Conservation (phyloP, 2,329 filamentous ascomycete genomes). For the Rutstroemia sydowiana region DNA sequence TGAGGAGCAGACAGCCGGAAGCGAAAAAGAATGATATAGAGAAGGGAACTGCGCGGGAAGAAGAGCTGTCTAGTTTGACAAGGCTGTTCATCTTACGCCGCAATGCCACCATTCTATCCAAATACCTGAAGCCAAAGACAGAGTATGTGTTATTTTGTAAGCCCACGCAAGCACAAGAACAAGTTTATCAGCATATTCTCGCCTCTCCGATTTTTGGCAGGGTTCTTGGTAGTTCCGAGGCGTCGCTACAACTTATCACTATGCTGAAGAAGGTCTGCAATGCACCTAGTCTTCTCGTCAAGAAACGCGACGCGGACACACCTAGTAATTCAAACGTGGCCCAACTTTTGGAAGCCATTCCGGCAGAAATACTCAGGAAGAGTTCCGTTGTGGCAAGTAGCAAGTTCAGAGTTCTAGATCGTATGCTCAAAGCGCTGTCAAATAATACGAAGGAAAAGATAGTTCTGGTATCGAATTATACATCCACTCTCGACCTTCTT, state of each 20-base stretch:
- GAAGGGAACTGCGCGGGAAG: conserved; percentile 75
- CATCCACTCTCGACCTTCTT: conserved; percentile 90
- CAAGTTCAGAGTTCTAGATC: conserved; percentile 96
- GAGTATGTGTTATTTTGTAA: conserved; percentile 99
- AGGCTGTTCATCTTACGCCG: conserved; percentile 98
- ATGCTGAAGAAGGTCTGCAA: conserved; percentile 98
- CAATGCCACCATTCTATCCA: conserved; percentile 95
- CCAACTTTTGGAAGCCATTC: conserved; percentile 83
- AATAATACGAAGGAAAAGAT: conserved; percentile 99
- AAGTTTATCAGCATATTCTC: conserved; percentile 95
- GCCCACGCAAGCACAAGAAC: conserved; percentile 83
- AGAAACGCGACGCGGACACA: conserved; percentile 77
- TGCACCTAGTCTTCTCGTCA: conserved; percentile 83
- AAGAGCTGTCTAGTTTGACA: conserved; percentile 74
- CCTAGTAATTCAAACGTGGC: conserved; percentile 81
- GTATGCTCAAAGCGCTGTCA: conserved; percentile 92
- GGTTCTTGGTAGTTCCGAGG: conserved; percentile 86
- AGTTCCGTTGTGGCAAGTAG: conserved; percentile 79
- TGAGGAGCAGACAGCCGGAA: conserved; percentile 83
- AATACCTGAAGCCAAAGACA: conserved; percentile 96
- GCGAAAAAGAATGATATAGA: conserved; percentile 76
- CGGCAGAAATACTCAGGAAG: conserved; percentile 45
- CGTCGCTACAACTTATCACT: conserved; percentile 92
- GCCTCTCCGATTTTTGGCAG: conserved; percentile 90
- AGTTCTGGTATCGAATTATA: conserved; percentile 97